phyloP scores from a whole-genome alignment of 768 basidiomycete species.

The Amanita pallidorosea region DNA sequence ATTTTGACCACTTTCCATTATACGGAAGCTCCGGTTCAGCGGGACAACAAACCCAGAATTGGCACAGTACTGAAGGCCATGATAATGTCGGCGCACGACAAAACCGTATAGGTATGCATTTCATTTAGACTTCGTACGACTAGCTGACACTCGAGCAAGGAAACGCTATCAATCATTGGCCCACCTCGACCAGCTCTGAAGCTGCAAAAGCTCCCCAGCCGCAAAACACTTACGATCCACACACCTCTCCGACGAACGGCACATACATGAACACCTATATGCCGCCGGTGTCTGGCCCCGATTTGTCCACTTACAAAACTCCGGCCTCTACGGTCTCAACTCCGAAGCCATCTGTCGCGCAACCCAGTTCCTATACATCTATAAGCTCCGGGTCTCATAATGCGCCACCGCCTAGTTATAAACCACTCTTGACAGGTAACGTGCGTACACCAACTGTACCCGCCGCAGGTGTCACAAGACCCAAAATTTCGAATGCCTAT shows the following conservation, averaged over 20 bases:
- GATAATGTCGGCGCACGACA: background rate
- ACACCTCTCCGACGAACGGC: slow-evolving; percentile 8
- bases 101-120: background rate
- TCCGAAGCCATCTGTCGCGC: background rate
- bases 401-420: background rate
- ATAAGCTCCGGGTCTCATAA: background rate
- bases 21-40: slow-evolving; percentile 3
- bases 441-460: slow-evolving; percentile 22
- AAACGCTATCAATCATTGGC: background rate
- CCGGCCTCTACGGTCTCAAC: background rate
- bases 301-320: slow-evolving; percentile 1
- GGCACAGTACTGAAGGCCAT: background rate
- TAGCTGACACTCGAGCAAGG: background rate
- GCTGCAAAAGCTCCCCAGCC: slow-evolving; percentile 2
- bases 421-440: slow-evolving; percentile 8
- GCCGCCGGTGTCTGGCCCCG: slow-evolving; percentile 3
- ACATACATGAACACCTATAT: slow-evolving; percentile 4
- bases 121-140: background rate
- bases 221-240: slow-evolving; percentile 9
- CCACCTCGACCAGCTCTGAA: background rate
- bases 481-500: slow-evolving; percentile 61
- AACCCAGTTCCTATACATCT: background rate
- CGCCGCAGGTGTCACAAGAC: slow-evolving; percentile 40
- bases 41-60: background rate
- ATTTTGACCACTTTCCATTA: slow-evolving; percentile 6